A percentile compares a stretch with the other conserved stretches of the same genome.
These are phyloP conservation scores for Pistacia vera DNA, from an alignment of 345 rosid species.

Conservation along the genomic window DNA sequence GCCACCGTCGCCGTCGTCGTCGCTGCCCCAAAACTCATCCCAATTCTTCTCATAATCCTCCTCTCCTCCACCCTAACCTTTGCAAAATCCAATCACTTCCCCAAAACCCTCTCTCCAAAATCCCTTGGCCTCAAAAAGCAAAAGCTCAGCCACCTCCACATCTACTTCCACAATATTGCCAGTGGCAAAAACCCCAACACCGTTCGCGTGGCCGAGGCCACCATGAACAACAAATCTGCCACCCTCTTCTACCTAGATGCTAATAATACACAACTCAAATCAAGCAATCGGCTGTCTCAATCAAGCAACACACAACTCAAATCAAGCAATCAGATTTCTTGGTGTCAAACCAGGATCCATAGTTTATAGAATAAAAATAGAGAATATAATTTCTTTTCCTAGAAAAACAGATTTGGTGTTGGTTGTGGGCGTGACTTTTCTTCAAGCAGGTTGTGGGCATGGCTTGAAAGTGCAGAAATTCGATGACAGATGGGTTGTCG, in stretches of 20 bases:
- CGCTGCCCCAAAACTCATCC: neutral
- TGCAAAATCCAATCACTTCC: neutral
- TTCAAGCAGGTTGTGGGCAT: too few species aligned
- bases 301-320: too few species aligned
- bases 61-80: neutral
- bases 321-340: too few species aligned
- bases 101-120: conserved; percentile 3
- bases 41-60: neutral
- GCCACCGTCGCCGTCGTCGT: neutral
- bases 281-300: too few species aligned
- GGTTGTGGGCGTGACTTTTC: too few species aligned
- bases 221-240: conserved; percentile 4
- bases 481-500: too few species aligned
- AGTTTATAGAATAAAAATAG: too few species aligned
- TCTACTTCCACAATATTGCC: conserved; percentile 35
- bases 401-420: too few species aligned
- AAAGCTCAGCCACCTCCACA: conserved; percentile 46
- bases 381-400: too few species aligned
- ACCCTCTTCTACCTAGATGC: conserved; percentile 16
- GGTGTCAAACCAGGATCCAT: too few species aligned
- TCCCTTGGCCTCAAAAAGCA: conserved; percentile 11
- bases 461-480: too few species aligned
- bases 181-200: conserved; percentile 27
- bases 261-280: too few species aligned
- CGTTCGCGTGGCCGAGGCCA: conserved; percentile 30